A percentile compares a stretch with the other conserved stretches of the same genome.
phyloP scores from a whole-genome alignment of 352 stramenopile genomes.

The Phytophthora podocarpi region DNA sequence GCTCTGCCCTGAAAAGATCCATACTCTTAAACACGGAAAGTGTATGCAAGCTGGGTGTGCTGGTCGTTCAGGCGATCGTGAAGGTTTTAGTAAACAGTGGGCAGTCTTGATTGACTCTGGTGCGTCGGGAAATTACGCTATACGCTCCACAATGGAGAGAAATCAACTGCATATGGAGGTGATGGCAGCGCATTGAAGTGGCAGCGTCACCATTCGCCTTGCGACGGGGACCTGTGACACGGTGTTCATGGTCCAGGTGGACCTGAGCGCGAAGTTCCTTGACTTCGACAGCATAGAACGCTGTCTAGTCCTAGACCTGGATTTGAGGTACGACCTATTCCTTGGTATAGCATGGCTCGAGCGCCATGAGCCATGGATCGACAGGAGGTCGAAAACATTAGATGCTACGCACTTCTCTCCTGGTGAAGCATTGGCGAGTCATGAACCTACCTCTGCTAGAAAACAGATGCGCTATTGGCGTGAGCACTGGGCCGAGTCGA shows the following conservation, averaged over 20 bases:
- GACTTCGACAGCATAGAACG: constrained; percentile 17
- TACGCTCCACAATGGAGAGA: constrained; percentile 4
- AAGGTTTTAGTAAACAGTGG: constrained; percentile 8
- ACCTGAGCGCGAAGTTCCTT: constrained; percentile 1
- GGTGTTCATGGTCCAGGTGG: neutral
- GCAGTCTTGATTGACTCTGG: constrained; percentile 1
- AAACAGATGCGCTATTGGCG: constrained; percentile 7
- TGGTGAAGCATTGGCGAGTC: neutral
- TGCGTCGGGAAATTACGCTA: constrained; percentile 9
- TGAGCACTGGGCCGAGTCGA: constrained; percentile 1
- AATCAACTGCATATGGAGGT: constrained; percentile 9
- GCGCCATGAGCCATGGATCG: constrained; percentile 22
- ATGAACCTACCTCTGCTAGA: constrained; percentile 2
- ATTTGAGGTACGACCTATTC: constrained; percentile 25
- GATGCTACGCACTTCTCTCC: neutral
- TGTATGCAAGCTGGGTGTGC: constrained; percentile 9
- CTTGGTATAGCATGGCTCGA: constrained; percentile 13
- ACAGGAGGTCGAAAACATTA: constrained; percentile 15
- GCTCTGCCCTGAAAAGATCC: no score
- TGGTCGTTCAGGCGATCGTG: neutral
- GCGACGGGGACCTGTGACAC: neutral
- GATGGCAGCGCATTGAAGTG: neutral
- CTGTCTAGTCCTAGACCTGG: constrained; percentile 12
- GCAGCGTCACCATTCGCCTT: constrained; percentile 1
- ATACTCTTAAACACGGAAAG: constrained; percentile 13